phyloP scores from a whole-genome alignment of 495 filamentous ascomycete species.

The Parathielavia hyrcaniae region DNA sequence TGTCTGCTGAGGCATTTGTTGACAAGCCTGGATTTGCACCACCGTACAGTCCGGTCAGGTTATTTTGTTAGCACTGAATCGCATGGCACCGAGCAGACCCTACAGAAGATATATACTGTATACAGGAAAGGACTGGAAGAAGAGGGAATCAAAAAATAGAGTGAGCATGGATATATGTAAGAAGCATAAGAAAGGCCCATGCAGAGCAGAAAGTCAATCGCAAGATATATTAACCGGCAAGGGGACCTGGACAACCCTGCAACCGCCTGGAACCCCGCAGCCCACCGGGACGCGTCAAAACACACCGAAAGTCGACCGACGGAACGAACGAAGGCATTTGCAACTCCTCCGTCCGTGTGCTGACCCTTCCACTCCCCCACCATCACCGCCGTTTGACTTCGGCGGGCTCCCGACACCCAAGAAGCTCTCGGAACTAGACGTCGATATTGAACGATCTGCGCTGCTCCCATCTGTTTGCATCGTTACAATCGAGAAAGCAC shows the following conservation, averaged over 20 bases:
- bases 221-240: too few species aligned
- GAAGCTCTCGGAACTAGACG: neutral
- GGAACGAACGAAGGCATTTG: neutral
- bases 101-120: too few species aligned
- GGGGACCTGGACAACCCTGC: too few species aligned
- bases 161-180: too few species aligned
- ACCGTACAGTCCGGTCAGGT: too few species aligned
- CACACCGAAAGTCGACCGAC: neutral
- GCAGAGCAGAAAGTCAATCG: too few species aligned
- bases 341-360: neutral
- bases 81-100: too few species aligned
- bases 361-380: neutral
- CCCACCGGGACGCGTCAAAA: conserved; percentile 7
- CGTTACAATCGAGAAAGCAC: neutral
- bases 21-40: neutral
- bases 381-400: conserved; percentile 5
- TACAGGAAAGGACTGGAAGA: too few species aligned
- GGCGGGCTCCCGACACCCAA: conserved; percentile 2
- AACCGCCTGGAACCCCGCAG: conserved; percentile 2
- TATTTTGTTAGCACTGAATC: too few species aligned
- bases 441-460: too few species aligned
- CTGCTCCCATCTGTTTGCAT: neutral
- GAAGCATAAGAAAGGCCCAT: too few species aligned
- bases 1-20: neutral
- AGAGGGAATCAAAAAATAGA: too few species aligned